A percentile compares a stretch with the other conserved stretches of the same genome.
Conservation (phyloP, 2,329 filamentous ascomycete species). For the Aspergillus awamori region DNA sequence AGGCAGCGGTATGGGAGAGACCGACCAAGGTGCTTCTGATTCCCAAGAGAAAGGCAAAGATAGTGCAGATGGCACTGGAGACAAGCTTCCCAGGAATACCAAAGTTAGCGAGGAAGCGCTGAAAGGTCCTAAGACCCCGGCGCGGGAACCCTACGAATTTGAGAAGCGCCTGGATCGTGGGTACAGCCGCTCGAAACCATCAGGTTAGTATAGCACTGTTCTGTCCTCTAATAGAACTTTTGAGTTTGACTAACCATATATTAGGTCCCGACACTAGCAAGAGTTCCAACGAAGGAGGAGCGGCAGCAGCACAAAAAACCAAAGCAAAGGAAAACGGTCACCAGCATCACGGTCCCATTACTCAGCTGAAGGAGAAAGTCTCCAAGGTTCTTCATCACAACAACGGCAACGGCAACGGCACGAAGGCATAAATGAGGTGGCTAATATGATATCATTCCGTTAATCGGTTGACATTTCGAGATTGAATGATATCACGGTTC, state of each 20-base stretch:
- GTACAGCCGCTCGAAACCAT: not conserved
- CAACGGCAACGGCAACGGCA: not conserved
- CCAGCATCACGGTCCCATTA: constrained; percentile 20
- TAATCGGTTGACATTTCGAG: too few species aligned
- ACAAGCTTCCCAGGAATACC: not conserved
- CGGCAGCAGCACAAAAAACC: not conserved
- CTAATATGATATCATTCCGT: too few species aligned
- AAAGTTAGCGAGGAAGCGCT: constrained; percentile 35
- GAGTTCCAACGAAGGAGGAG: not conserved
- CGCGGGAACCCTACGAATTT: constrained; percentile 31
- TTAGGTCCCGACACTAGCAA: not conserved
- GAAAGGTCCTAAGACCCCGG: constrained; percentile 30
- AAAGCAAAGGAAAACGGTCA: not conserved
- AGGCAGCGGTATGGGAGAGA: not conserved
- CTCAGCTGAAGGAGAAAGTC: constrained; percentile 41
- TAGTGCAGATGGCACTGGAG: not conserved
- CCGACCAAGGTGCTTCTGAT: not conserved
- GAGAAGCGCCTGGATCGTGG: constrained; percentile 30
- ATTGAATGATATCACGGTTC: too few species aligned
- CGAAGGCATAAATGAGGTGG: too few species aligned
- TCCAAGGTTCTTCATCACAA: constrained; percentile 21
- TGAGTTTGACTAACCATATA: not conserved
- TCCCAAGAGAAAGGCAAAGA: not conserved
- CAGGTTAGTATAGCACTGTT: not conserved
- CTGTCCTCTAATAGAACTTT: too few species aligned